Conservation (phyloP, 345 rosid species). For the Gossypium mustelinum region DNA sequence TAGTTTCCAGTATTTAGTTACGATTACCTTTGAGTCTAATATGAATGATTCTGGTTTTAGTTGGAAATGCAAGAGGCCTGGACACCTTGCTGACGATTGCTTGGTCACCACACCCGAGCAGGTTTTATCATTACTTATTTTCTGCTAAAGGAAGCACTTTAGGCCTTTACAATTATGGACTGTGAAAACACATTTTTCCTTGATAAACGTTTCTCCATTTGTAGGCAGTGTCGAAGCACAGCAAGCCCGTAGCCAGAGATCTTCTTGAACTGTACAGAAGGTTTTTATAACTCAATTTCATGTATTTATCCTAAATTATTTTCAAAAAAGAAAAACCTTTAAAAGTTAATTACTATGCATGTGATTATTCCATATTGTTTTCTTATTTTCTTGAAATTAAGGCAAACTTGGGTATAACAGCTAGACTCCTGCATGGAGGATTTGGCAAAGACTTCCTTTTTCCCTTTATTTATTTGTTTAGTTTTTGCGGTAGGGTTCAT, state of each 20-base stretch:
- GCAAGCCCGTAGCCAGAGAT: slow-evolving; percentile 39
- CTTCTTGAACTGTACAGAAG: slow-evolving; percentile 58
- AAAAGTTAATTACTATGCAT: background rate
- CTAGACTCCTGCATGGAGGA: background rate
- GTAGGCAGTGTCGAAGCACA: slow-evolving; percentile 33
- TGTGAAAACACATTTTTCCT: slow-evolving; percentile 5
- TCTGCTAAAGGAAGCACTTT: slow-evolving; percentile 9
- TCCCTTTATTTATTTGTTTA: background rate
- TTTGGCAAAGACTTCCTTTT: slow-evolving; percentile 1
- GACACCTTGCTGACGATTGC: slow-evolving; percentile 75
- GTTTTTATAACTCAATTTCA: slow-evolving; percentile 23
- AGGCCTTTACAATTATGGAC: background rate
- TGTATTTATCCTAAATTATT: background rate
- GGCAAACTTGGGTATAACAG: background rate
- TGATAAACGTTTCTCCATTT: slow-evolving; percentile 7
- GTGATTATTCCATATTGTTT: background rate
- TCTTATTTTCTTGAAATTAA: background rate
- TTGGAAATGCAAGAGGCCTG: slow-evolving; percentile 65
- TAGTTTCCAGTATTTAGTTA: background rate
- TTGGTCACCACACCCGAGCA: slow-evolving; percentile 30
- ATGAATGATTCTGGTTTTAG: slow-evolving; percentile 28
- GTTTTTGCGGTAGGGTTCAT: background rate
- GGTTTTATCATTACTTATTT: slow-evolving; percentile 26
- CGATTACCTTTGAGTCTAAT: background rate
- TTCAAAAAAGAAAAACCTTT: background rate